phyloP scores from a whole-genome alignment of 495 filamentous ascomycete species.

The Collariella sp. region DNA sequence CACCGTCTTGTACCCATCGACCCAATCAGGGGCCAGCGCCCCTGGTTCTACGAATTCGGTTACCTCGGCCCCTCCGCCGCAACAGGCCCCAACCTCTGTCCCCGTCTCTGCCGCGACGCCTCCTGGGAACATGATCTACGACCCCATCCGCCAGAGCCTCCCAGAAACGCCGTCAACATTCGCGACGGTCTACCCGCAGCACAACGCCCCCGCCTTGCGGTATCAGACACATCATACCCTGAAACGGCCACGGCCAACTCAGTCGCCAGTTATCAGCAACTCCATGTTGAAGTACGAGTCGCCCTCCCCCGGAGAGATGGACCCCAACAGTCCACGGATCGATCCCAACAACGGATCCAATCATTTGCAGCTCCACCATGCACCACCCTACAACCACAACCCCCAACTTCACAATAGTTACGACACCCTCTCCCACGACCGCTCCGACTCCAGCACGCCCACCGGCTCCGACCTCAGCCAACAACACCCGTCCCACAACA shows the following conservation, averaged over 20 bases:
- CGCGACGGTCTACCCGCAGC: constrained; percentile 39
- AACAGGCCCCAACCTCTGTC: constrained; percentile 12
- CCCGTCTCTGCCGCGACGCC: constrained; percentile 34
- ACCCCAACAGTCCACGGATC: constrained; percentile 12
- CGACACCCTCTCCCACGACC: constrained; percentile 24
- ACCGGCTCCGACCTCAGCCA: constrained; percentile 13
- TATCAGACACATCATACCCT: constrained; percentile 26
- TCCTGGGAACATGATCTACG: constrained; percentile 45
- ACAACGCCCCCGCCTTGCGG: constrained; percentile 37
- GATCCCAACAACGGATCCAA: constrained; percentile 18
- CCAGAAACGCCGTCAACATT: constrained; percentile 37
- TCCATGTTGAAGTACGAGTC: constrained; percentile 33
- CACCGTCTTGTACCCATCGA: constrained; percentile 58
- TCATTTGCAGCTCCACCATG: constrained; percentile 8
- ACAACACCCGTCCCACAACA: constrained; percentile 10
- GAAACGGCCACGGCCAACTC: constrained; percentile 18
- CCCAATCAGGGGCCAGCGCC: constrained; percentile 11
- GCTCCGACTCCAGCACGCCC: constrained; percentile 29
- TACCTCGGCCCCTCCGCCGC: constrained; percentile 8
- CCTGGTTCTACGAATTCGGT: constrained; percentile 3
- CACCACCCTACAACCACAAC: constrained; percentile 17
- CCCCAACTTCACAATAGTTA: constrained; percentile 29
- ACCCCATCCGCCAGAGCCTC: constrained; percentile 43
- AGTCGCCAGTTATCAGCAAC: constrained; percentile 27
- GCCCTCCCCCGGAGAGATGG: constrained; percentile 24